Percentiles rank a stretch among this genome's conserved stretches.
Conservation (phyloP, 106 monocot genomes). For the Hemerocallis citrina region DNA sequence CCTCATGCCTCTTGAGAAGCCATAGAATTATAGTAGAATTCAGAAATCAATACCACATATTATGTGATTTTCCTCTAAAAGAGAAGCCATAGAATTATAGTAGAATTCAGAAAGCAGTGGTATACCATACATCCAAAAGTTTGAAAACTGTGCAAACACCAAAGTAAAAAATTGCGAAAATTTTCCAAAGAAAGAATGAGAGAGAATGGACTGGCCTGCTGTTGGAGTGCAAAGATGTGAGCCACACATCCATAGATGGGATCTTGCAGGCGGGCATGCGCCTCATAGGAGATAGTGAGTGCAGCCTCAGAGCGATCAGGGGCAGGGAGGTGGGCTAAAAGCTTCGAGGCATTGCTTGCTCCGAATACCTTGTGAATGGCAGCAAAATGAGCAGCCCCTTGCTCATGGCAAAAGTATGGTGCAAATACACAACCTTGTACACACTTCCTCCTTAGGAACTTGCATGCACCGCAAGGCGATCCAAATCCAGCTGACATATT, state of each 20-base stretch:
- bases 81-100: too few relatives aligned
- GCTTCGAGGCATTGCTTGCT: conserved; percentile 47
- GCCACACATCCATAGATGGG: conserved; percentile 48
- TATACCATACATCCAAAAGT: too few relatives aligned
- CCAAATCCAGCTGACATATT: conserved; percentile 67
- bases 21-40: too few relatives aligned
- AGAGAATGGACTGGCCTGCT: conserved; percentile 16
- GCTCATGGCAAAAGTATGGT: conserved; percentile 45
- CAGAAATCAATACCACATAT: too few relatives aligned
- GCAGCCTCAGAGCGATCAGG: conserved; percentile 52
- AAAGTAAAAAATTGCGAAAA: background rate
- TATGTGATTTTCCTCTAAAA: too few relatives aligned
- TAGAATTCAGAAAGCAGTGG: too few relatives aligned
- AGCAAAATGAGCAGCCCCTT: conserved; percentile 36
- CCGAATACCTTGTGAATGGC: conserved; percentile 55
- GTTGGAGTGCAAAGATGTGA: conserved; percentile 42
- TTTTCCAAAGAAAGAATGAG: background rate
- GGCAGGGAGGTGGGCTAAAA: conserved; percentile 32
- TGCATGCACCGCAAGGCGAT: conserved; percentile 56
- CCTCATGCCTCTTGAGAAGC: too few relatives aligned
- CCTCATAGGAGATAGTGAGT: conserved; percentile 71
- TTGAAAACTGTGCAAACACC: too few relatives aligned
- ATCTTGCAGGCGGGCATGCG: conserved; percentile 76
- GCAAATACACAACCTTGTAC: conserved; percentile 39
- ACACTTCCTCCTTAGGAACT: conserved; percentile 44